Evolutionary conservation across 768 basidiomycete species (phyloP), one percentile per base, ranked within the genome.

Genomic region (Calocera cornea): DNA sequence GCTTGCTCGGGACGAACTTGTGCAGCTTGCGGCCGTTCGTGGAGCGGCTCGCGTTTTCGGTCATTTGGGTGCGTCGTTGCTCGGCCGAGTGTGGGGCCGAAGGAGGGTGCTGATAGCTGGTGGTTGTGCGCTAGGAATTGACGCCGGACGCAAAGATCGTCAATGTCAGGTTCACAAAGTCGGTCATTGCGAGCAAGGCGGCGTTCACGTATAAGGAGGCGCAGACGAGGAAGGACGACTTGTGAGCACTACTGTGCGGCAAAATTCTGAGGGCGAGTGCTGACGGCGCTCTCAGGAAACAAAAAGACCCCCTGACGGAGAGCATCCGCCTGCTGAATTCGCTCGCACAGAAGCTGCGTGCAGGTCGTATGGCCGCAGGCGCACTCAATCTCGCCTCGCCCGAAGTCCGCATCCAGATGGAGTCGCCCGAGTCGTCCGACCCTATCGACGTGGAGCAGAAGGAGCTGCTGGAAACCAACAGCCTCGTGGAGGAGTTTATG

Each of bases 401-500:
- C 0, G 97, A 99, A 80, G 90, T 99, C 76, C 97, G 95, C 76
- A 97, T 99, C 69, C 87, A 97, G 71, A 81, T 98, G 17, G 92
- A 97, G 73, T 92, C 89, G 70, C 81, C 93, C 0, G 97, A 98
- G 75, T 91, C 90, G 0, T 89, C 92, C 1, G 94, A 97, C 71
- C 95, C 95, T 0, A 91, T 97, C 69, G 95, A 97, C 70, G 95
- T 99, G 11, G 93, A 97, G 77, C 93, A 95, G 75, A 98, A 98
- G 76, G 88, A 92, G 72, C 75, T 90, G 73, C 79, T 84, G 33
- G 95, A 98, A 78, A 99, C 97, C 10, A 98, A 98, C 74, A 93
- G 90, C 70, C 79, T 98, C 7, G 97, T 98, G 1, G 97, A 99
- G 76, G 97, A 98, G 76, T 97, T 99, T 78, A 99, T 99, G 97